Base-by-base conservation (phyloP, 306 rosid genomes). In the Sindora glabra region DNA sequence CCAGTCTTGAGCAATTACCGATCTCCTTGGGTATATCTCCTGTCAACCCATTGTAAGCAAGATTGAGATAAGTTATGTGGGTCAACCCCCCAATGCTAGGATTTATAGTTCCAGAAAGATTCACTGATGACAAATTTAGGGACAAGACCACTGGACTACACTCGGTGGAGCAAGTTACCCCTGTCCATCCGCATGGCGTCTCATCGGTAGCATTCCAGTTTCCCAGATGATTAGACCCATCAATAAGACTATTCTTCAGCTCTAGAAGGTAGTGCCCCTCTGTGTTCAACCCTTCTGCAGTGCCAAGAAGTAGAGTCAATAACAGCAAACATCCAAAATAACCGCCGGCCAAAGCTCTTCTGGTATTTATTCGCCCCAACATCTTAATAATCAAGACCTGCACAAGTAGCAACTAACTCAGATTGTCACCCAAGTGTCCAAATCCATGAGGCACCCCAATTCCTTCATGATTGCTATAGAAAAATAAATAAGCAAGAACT, bases 101-200 rank as follows among this genome's bases (percentile, higher is more conserved):
- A 63, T 69, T 77, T 36, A 86, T 25, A 22, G 80, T 65, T 68
- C 99, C 97, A 33, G 94, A 82, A 70, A 94, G 90, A 56, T 72
- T 73, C 86, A 53, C 58, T 39, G 77, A 78, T 38, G 41, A 75
- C 78, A 94, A 79, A 70, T 71, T 21, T 34, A 94, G 84, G 27
- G 85, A 81, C 68, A 45, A 27, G 3, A 94, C 91, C 24, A 74
- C 77, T 0, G 82, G 83, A 58, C 58, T 73, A 36, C 59, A 34
- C 68, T 55, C 81, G 29, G 64, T 22, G 41, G 74, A 56, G 75
- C 99, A 94, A 54, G 64, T 71, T 12, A 94, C 90, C 51, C 95
- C 97, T 29, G 24, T 14, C 99, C 99, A 94, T 39, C 73, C 38
- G 45, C 99, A 94, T 2, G 99, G 99, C 29, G 86, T 82, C 68